These are phyloP conservation scores for Penicillium sp. DNA, from an alignment of 2,329 filamentous ascomycete genomes.

Conservation along the genomic window DNA sequence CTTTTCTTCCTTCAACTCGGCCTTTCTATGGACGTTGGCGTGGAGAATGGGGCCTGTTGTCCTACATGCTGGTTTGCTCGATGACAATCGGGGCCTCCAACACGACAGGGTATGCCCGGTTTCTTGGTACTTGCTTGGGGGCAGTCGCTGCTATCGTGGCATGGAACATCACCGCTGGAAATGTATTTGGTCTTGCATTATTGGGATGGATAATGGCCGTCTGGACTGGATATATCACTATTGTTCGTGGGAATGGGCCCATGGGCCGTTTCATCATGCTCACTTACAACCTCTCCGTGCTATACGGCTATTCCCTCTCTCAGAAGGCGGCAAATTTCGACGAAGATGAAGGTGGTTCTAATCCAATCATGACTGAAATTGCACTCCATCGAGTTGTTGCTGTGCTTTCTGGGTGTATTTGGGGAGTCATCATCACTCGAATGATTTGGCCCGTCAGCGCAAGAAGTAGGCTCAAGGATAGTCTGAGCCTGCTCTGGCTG, in stretches of 20 bases:
- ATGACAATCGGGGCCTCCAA: conserved; percentile 98
- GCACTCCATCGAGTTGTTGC: conserved; percentile 82
- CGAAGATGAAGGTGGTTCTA: conserved; percentile 76
- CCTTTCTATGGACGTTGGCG: conserved; percentile 83
- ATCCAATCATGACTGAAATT: conserved; percentile 84
- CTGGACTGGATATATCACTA: conserved; percentile 84
- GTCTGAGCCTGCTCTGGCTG: conserved; percentile 84
- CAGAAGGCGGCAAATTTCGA: conserved; percentile 72
- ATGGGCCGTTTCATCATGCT: conserved; percentile 91
- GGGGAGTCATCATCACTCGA: conserved; percentile 87
- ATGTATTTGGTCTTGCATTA: conserved; percentile 71
- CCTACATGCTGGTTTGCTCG: conserved; percentile 96
- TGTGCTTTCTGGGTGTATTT: conserved; percentile 81
- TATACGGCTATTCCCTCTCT: conserved; percentile 90
- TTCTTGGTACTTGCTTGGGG: conserved; percentile 81
- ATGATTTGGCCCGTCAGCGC: conserved; percentile 93
- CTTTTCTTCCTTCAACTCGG: conserved; percentile 75
- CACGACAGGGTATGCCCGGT: conserved; percentile 82
- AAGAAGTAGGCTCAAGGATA: conserved; percentile 81
- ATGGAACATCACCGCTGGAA: conserved; percentile 74
- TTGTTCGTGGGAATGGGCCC: conserved; percentile 78
- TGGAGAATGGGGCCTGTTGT: conserved; percentile 93
- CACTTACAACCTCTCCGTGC: conserved; percentile 90
- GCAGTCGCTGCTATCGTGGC: conserved; percentile 70
- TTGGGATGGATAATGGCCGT: conserved; percentile 79